A percentile compares a stretch with the other conserved stretches of the same genome.
Conservation (phyloP, 352 stramenopile genomes). For the Blastocystis sp. region DNA sequence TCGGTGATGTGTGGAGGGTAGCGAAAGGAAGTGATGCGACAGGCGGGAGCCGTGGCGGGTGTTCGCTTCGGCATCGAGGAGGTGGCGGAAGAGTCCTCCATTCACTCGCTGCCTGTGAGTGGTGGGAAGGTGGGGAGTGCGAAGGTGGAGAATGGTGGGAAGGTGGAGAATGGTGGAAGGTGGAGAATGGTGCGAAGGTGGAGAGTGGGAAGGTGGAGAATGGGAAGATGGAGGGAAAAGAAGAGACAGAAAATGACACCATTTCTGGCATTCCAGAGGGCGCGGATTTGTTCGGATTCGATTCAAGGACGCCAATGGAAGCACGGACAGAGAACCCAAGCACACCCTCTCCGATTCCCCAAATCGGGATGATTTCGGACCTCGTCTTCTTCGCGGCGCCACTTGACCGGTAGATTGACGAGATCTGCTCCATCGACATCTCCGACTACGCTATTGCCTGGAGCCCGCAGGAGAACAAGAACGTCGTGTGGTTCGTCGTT, state of each 20-base stretch:
- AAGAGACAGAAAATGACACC: background rate
- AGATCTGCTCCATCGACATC: constrained; percentile 16
- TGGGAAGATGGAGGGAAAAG: too few species aligned
- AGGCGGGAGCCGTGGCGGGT: background rate
- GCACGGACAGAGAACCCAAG: background rate
- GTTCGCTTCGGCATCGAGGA: constrained; percentile 1
- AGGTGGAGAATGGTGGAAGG: too few species aligned
- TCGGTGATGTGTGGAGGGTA: background rate
- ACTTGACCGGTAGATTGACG: background rate
- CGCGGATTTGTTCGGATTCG: constrained; percentile 8
- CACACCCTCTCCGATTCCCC: background rate
- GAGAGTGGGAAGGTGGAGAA: too few species aligned
- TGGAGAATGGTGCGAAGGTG: too few species aligned
- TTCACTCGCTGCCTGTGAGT: too few species aligned
- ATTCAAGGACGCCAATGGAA: background rate
- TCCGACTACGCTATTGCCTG: constrained; percentile 11
- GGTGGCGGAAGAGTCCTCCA: background rate
- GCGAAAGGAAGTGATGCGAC: constrained; percentile 31
- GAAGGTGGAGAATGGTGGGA: too few species aligned
- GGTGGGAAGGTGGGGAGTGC: too few species aligned
- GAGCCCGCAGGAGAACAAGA: background rate
- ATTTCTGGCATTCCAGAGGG: background rate
- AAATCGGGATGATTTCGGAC: background rate
- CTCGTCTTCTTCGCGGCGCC: background rate
- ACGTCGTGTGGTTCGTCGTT: constrained; percentile 38